Conservation (phyloP, 1,284 basidiomycete genomes). For the Quambalaria eucalypti region DNA sequence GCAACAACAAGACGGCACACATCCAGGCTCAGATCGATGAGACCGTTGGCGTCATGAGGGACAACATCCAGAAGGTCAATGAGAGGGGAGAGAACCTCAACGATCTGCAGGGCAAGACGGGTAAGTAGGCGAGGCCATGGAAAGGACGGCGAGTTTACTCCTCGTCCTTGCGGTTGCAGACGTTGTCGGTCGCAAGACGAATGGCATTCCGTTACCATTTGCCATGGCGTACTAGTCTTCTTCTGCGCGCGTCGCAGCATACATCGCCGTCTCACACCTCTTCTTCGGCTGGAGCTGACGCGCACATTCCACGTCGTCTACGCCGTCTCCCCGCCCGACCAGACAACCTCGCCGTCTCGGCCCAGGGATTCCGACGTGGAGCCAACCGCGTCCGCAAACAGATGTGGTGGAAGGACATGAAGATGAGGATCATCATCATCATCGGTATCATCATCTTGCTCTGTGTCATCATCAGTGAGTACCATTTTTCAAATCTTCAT, state of each 20-base stretch:
- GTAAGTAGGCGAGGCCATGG: conserved; percentile 54
- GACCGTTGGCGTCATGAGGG: conserved; percentile 74
- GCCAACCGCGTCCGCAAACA: conserved; percentile 97
- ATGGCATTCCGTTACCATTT: too few species aligned
- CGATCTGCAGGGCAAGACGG: conserved; percentile 93
- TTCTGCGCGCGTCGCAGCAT: not conserved
- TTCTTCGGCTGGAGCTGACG: not conserved
- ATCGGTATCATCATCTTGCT: conserved; percentile 44
- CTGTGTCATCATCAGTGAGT: conserved; percentile 45
- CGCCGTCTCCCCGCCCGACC: conserved; percentile 5
- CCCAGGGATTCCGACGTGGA: conserved; percentile 92
- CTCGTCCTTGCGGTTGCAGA: too few species aligned
- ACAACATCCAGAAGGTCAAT: conserved; percentile 76
- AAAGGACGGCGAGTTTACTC: too few species aligned
- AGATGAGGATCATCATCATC: conserved; percentile 19
- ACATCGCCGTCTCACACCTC: not conserved
- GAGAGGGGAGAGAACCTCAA: conserved; percentile 91
- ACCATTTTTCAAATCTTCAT: not conserved
- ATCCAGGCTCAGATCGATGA: conserved; percentile 1
- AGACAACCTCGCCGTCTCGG: conserved; percentile 97
- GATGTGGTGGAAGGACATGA: conserved; percentile 52
- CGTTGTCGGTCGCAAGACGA: too few species aligned
- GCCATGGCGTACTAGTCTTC: too few species aligned
- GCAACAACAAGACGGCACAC: conserved; percentile 1
- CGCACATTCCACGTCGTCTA: too few species aligned